Evolutionary conservation across 78 protist genomes (phyloP).

Genomic region (Isochrysis galbana): DNA sequence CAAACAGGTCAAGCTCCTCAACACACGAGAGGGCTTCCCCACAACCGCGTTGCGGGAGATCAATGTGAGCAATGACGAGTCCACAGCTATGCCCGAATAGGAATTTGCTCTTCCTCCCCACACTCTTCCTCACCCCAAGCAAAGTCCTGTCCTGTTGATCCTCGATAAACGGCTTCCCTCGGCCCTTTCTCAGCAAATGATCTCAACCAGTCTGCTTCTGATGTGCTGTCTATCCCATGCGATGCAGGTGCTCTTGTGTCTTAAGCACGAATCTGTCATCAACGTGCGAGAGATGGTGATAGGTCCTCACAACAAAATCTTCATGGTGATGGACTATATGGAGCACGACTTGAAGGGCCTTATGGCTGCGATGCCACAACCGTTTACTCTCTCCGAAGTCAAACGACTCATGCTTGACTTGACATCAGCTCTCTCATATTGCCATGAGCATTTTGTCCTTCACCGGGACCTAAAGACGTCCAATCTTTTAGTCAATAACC

Average conservation of each 20-base stretch:
- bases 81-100: no score
- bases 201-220: no score
- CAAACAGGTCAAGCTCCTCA: slow-evolving; percentile 42
- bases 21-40: slow-evolving; percentile 46
- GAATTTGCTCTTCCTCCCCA: no score
- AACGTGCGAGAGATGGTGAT: slow-evolving; percentile 36
- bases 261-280: slow-evolving; percentile 33
- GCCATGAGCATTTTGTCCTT: slow-evolving; percentile 31
- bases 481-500: slow-evolving; percentile 13
- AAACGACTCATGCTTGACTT: neutral
- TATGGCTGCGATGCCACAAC: slow-evolving; percentile 28
- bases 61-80: no score
- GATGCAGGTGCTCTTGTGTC: slow-evolving; percentile 35
- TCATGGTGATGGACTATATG: slow-evolving; percentile 64
- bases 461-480: slow-evolving; percentile 45
- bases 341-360: slow-evolving; percentile 51
- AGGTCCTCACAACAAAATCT: neutral
- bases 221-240: no score
- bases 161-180: no score
- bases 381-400: slow-evolving; percentile 37
- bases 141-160: no score
- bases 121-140: no score
- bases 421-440: neutral
- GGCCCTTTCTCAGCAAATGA: no score
- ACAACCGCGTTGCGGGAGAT: slow-evolving; percentile 51